phyloP scores from a whole-genome alignment of 2,329 filamentous ascomycete genomes.

The Diaporthe sp. region DNA sequence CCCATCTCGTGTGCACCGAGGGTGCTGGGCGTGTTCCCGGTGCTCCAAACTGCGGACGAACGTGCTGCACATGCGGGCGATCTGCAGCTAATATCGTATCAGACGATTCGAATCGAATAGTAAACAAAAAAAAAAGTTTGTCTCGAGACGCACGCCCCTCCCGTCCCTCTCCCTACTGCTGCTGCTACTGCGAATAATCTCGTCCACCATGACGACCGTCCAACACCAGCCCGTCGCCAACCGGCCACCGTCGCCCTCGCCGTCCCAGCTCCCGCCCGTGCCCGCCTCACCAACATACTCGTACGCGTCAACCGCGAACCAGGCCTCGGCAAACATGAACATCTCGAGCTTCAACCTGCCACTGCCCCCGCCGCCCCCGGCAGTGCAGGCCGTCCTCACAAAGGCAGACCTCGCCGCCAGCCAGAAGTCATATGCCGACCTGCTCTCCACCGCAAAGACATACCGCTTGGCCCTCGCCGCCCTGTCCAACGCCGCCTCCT shows the following conservation, averaged over 20 bases:
- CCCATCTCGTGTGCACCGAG: conserved; percentile 18
- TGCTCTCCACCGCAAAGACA: conserved; percentile 72
- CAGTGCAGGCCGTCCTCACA: conserved; percentile 71
- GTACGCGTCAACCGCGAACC: conserved; percentile 70
- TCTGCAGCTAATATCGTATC: conserved; percentile 27
- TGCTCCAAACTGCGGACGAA: conserved; percentile 22
- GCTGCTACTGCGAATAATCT: conserved; percentile 4
- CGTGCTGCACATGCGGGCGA: conserved; percentile 22
- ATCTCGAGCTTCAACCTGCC: conserved; percentile 64
- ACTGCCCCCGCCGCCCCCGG: conserved; percentile 71
- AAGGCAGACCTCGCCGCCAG: conserved; percentile 74
- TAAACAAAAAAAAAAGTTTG: conserved; percentile 24
- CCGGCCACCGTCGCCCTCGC: conserved; percentile 62
- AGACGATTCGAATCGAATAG: conserved; percentile 25
- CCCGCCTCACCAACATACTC: conserved; percentile 75
- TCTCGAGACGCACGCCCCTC: conserved; percentile 49
- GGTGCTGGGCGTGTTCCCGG: background rate
- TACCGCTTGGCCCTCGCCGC: conserved; percentile 74
- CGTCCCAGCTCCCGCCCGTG: conserved; percentile 71
- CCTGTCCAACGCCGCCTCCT: conserved; percentile 72
- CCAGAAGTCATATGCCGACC: conserved; percentile 73
- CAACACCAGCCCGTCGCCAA: conserved; percentile 16
- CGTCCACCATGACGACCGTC: conserved; percentile 34
- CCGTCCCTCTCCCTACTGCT: background rate
- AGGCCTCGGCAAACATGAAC: conserved; percentile 59